These are phyloP conservation scores for Geosmithia flava DNA, from an alignment of 2,329 filamentous ascomycete species.

Conservation along the genomic window DNA sequence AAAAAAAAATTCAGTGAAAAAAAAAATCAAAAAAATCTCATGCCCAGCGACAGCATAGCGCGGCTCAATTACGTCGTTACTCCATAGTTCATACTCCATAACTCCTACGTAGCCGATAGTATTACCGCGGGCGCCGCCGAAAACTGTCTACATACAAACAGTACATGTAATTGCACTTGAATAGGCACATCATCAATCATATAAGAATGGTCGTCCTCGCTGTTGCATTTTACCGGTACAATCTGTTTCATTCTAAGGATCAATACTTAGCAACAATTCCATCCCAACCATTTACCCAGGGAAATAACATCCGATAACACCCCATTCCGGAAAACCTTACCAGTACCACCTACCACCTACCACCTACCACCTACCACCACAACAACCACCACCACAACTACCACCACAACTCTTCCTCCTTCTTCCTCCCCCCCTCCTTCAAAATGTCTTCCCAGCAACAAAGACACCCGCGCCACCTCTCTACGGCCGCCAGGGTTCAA, in stretches of 20 bases:
- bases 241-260: background rate
- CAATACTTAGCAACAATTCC: background rate
- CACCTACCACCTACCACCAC: background rate
- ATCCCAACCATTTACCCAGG: no score
- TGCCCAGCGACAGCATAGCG: no score
- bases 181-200: background rate
- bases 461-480: constrained; percentile 11
- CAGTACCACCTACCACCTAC: background rate
- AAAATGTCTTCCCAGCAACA: constrained; percentile 4
- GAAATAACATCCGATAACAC: background rate
- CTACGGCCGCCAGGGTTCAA: constrained; percentile 19
- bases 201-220: background rate
- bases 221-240: background rate
- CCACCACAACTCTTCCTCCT: background rate
- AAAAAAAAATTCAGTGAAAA: no score
- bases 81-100: no score
- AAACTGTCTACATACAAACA: no score
- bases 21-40: no score
- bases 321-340: background rate
- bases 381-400: background rate
- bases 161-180: no score
- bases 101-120: no score
- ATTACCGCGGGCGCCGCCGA: no score
- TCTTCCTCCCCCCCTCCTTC: background rate
- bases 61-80: no score